Evolutionary conservation across 768 basidiomycete species (phyloP), one percentile per base, ranked within the genome.

Genomic region (Leccinum variicolor): DNA sequence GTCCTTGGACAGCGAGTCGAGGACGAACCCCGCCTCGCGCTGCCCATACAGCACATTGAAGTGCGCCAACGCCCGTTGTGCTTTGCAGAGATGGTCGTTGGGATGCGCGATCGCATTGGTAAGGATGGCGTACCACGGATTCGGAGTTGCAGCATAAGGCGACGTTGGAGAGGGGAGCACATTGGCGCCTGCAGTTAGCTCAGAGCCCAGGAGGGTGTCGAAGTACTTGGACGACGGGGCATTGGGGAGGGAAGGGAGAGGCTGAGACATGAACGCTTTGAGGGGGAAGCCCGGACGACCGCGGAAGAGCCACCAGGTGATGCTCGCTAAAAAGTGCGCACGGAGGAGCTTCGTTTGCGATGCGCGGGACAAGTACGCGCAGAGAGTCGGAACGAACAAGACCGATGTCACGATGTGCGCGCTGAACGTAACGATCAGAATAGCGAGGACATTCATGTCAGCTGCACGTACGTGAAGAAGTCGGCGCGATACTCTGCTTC

Each of bases 391-490:
- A 17, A 88, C 57, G 74, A 88, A 87, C 28, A 87, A 62, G 9
- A 80, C 76, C 1, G 87, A 87, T 0, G 89, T 91, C 34, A 89
- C 81, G 13, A 89, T 76, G 61, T 90, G 89, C 71, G 84, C 83
- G 14, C 86, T 89, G 39, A 4, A 36, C 6, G n/a, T 6, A 39
- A n/a, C 7, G 14, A 31, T 63, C 55, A 64, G 64, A 52, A 8
- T 5, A n/a, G 15, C n/a, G 39, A 39, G 8, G 39, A 39, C 17
- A 39, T 39, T 9, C n/a, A 39, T n/a, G 39, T n/a, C 17, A n/a
- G 17, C 21, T 61, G 52, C 11, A 76, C 85, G 61, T 61, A 89
- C 86, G 75, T 66, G 76, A 84, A 83, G 71, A 90, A 89, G 62
- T 90, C 85, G 1, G 84, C 84, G 49, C 79, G 79, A 73, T 86